A percentile compares a stretch with the other conserved stretches of the same genome.
Conservation (phyloP, 192 early-diverging fungal genomes). For the Chytriomyces confervae region DNA sequence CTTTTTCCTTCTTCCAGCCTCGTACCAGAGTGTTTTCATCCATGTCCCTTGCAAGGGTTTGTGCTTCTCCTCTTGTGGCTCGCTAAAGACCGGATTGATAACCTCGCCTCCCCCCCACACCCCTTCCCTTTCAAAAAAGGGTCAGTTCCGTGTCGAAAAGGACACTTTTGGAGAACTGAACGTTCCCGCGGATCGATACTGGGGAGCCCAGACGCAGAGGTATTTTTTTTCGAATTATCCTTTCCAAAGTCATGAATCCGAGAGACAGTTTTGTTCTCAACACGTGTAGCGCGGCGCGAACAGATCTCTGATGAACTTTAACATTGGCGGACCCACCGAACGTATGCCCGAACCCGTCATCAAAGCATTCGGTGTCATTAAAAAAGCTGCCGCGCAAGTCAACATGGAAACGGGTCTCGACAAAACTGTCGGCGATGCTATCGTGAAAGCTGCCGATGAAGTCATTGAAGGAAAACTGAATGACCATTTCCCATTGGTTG, state of each 20-base stretch:
- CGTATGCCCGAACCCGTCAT: conserved; percentile 96
- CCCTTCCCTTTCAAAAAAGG: neutral
- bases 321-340: conserved; percentile 91
- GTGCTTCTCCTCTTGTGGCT: neutral
- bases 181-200: conserved; percentile 95
- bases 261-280: neutral
- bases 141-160: conserved; percentile 47
- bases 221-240: conserved; percentile 40
- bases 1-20: conserved; percentile 3
- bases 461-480: conserved; percentile 90
- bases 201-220: conserved; percentile 97
- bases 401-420: conserved; percentile 92
- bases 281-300: neutral
- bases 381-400: conserved; percentile 92
- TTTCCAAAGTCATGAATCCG: neutral
- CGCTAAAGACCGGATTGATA: neutral
- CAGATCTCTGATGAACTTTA: conserved; percentile 92
- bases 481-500: conserved; percentile 97
- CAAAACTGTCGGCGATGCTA: conserved; percentile 79
- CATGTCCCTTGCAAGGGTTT: conserved; percentile 25
- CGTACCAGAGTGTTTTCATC: conserved; percentile 24
- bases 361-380: conserved; percentile 92
- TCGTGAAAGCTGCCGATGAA: conserved; percentile 63
- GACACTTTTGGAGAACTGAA: conserved; percentile 95
- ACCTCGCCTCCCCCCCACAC: too few relatives aligned